Evolutionary conservation across 768 basidiomycete species (phyloP).

Genomic region (Piloderma croceum): DNA sequence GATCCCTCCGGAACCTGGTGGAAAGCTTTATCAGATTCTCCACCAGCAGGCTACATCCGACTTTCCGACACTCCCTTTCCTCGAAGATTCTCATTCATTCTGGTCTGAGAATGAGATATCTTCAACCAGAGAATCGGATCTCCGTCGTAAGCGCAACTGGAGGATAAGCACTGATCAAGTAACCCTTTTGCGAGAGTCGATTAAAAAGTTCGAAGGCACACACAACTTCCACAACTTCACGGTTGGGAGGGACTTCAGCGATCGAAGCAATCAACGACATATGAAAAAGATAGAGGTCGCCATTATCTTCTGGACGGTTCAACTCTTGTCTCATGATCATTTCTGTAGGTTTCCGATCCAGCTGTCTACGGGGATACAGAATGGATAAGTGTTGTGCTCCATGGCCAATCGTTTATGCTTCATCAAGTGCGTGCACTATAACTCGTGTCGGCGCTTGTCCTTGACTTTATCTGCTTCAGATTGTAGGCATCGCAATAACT

Average conservation of each 20-base stretch:
- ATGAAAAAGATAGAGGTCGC: constrained; percentile 83
- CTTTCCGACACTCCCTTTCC: constrained; percentile 12
- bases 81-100: constrained; percentile 40
- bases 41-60: constrained; percentile 27
- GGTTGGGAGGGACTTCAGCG: constrained; percentile 76
- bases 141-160: constrained; percentile 67
- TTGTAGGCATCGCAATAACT: constrained; percentile 33
- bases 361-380: constrained; percentile 86
- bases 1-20: constrained; percentile 80
- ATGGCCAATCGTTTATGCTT: constrained; percentile 98
- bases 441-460: constrained; percentile 2
- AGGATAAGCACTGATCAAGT: constrained; percentile 52
- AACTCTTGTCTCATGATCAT: not conserved
- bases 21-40: constrained; percentile 49
- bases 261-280: constrained; percentile 75
- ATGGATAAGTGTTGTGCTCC: constrained; percentile 90
- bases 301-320: not conserved
- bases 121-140: constrained; percentile 50
- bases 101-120: constrained; percentile 44
- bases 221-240: constrained; percentile 99
- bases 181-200: constrained; percentile 47
- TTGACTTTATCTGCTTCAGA: constrained; percentile 27
- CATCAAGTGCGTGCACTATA: constrained; percentile 70
- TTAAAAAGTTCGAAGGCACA: constrained; percentile 72
- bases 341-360: constrained; percentile 69